Evolutionary conservation across 768 basidiomycete genomes (phyloP), one percentile per base, ranked within the genome.

Genomic region (Cystoderma amianthinum): DNA sequence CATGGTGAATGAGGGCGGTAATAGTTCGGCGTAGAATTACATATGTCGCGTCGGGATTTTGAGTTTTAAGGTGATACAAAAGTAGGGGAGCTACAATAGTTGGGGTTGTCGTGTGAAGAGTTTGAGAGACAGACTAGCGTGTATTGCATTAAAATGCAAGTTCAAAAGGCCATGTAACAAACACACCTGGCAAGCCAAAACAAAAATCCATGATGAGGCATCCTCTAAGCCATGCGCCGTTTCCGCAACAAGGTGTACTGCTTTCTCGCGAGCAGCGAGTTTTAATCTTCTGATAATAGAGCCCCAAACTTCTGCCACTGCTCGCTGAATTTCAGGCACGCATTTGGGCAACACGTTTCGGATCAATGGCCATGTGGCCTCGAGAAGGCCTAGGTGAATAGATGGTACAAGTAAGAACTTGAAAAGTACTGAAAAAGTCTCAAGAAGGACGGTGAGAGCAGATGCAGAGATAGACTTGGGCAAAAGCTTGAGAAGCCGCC

Each of bases 251-350:
- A 86, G 44, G 2, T 53, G 49, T 3, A 89, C 69, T 0, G 80
- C 75, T 36, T 68, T 66, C 40, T 74, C 76, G 21, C 85, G 65
- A 5, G 70, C 67, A 10, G 72, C 67, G 1, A 65, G 61, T 57
- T 88, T 87, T 39, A 93, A 61, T 49, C 86, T 72, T 37, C 93
- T 69, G 32, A 95, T 52, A 0, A 84, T 72, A 1, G 76, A 78
- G 0, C 82, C 88, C 94, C 90, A 96, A 3, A 90, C 88, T 53
- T 96, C 91, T 0, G 89, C 84, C 7, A 86, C 72, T 1, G 85
- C 79, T 18, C 85, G 65, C 53, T 85, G 85, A 2, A 89, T 73
- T 44, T 92, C 86, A 0, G 77, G 71, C 42, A 74, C 62, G 55
- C 85, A 88, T 43, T 66, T 71, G 2, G 73, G 72, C 6, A 90